Conservation (phyloP, 805 yeast genomes). For the Kuraishia hungarica region DNA sequence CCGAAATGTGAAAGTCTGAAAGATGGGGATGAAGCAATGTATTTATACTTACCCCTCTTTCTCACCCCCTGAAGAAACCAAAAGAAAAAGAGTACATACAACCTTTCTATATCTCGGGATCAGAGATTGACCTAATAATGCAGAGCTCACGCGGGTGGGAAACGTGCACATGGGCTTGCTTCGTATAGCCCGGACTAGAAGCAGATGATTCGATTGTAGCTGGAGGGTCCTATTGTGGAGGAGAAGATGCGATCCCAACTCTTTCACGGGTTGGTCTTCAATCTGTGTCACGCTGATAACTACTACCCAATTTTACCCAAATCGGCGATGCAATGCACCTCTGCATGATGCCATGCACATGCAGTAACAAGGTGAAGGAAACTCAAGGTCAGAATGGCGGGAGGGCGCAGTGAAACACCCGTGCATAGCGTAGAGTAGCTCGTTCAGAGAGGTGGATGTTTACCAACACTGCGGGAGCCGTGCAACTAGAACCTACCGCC, state of each 20-base stretch:
- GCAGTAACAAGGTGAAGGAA: not conserved
- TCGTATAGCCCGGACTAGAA: not conserved
- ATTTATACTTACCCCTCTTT: not conserved
- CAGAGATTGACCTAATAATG: not conserved
- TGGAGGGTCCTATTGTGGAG: not conserved
- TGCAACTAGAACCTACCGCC: not conserved
- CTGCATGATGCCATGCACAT: not conserved
- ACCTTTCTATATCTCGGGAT: not conserved
- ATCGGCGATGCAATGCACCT: not conserved
- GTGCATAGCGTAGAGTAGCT: not conserved
- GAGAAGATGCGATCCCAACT: not conserved
- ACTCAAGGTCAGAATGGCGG: not conserved
- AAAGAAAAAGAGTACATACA: too few species aligned
- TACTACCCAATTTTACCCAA: not conserved
- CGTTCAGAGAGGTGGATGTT: not conserved
- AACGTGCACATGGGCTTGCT: not conserved
- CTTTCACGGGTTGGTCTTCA: not conserved
- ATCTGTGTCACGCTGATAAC: not conserved
- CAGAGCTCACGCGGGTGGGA: not conserved
- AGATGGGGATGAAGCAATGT: not conserved
- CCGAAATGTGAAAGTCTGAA: not conserved
- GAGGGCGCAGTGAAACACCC: not conserved
- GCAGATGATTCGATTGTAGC: not conserved
- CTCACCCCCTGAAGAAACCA: not conserved
- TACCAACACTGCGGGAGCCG: not conserved